A percentile compares a stretch with the other conserved stretches of the same genome.
phyloP scores from a whole-genome alignment of 768 basidiomycete species.

The Auriscalpium orientale region DNA sequence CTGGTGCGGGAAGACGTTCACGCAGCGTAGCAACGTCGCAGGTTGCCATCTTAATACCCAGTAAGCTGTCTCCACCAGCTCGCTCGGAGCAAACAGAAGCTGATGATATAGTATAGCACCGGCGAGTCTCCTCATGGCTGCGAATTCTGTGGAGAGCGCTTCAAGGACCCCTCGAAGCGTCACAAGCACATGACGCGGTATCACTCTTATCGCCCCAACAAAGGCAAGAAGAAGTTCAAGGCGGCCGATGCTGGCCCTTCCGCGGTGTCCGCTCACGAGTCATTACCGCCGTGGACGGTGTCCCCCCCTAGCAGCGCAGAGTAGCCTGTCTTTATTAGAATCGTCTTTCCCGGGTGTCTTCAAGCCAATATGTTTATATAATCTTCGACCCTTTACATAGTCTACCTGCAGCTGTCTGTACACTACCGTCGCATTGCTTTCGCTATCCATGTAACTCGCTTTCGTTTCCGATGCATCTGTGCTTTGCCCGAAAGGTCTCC shows the following conservation, averaged over 20 bases:
- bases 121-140: conserved; percentile 48
- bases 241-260: conserved; percentile 4
- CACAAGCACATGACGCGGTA: conserved; percentile 49
- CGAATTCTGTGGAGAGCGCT: conserved; percentile 43
- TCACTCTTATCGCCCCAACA: conserved; percentile 45
- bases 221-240: conserved; percentile 28
- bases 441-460: neutral
- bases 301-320: neutral
- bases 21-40: conserved; percentile 50
- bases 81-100: too few species aligned
- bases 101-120: conserved; percentile 32
- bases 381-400: neutral
- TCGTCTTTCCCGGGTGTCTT: too few species aligned
- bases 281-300: conserved; percentile 14
- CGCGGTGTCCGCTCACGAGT: conserved; percentile 20
- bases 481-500: neutral
- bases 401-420: too few species aligned
- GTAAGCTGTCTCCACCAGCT: conserved; percentile 23
- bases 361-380: neutral
- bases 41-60: conserved; percentile 49
- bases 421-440: too few species aligned
- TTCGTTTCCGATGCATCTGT: neutral
- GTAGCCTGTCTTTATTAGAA: too few species aligned
- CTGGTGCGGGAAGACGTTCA: conserved; percentile 46
- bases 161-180: conserved; percentile 59